Evolutionary conservation across 2,329 filamentous ascomycete genomes (phyloP), one percentile per base, ranked within the genome.

Genomic region (Pseudocercospora cruenta): DNA sequence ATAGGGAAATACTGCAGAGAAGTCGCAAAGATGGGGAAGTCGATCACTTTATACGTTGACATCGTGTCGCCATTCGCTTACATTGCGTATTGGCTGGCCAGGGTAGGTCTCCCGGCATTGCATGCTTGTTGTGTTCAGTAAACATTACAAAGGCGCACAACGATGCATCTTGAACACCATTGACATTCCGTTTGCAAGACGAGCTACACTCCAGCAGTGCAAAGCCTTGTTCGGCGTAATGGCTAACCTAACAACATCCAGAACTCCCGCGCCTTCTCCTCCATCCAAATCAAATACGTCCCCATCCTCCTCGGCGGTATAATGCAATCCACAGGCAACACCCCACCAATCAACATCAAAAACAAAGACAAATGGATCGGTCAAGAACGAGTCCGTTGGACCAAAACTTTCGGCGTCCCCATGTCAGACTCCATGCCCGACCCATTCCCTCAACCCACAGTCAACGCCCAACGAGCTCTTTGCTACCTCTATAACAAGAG

Each of bases 361-460:
- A 88, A 89, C 78, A 89, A 89, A 77, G 83, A 82, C 72, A 80
- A 82, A 76, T 90, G 84, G 83, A 85, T 87, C 65, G 74, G 80
- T 39, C 62, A 65, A 12, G 86, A 89, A 70, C 84, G 87, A 16
- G 53, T 76, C 21, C 85, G 87, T 64, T 88, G 84, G 84, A 78
- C 85, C 1, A 77, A 77, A 9, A 77, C 79, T 65, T 86, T 88
- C 78, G 78, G 82, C 39, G 80, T 89, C 53, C 87, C 87, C 12
- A 84, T 88, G 58, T 71, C 76, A 0, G 70, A 78, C 0, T 62
- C 69, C 0, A 67, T 76, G 6, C 86, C 86, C 0, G 76, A 81
- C 1, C 81, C 81, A 0, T 89, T 88, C 70, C 87, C 87, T 0
- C 79, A 82, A 26, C 76, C 81, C 49, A 88, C 86, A 0, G 70